phyloP scores from a whole-genome alignment of 495 filamentous ascomycete species.

The Thermochaetoides thermophila region DNA sequence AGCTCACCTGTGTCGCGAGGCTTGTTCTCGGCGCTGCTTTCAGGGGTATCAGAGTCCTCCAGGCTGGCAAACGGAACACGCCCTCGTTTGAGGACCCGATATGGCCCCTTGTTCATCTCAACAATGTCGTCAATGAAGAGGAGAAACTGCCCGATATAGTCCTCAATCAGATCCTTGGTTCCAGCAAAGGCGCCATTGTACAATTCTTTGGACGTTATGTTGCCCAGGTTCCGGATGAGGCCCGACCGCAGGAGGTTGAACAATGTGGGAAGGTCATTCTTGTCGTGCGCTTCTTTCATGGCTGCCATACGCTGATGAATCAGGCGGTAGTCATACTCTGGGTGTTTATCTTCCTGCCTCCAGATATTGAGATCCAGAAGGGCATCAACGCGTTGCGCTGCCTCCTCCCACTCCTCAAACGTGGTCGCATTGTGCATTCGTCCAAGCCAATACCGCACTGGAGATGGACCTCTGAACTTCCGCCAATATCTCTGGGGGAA shows the following conservation, averaged over 20 bases:
- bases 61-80: not conserved
- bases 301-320: conserved; percentile 63
- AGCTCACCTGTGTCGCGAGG: conserved; percentile 2
- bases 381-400: conserved; percentile 66
- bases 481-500: conserved; percentile 4
- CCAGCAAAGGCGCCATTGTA: conserved; percentile 79
- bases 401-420: conserved; percentile 76
- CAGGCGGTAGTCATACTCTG: conserved; percentile 78
- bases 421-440: conserved; percentile 48
- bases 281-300: conserved; percentile 58
- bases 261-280: conserved; percentile 58
- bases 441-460: conserved; percentile 35
- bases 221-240: conserved; percentile 78
- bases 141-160: conserved; percentile 76
- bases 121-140: conserved; percentile 66
- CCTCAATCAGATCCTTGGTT: conserved; percentile 79
- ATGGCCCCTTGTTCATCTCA: conserved; percentile 24
- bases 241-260: conserved; percentile 73
- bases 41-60: not conserved
- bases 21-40: not conserved
- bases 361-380: conserved; percentile 67
- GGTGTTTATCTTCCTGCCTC: conserved; percentile 67
- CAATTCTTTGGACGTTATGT: conserved; percentile 71
- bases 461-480: conserved; percentile 40
- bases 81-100: not conserved